Conservation (phyloP, 2,329 filamentous ascomycete genomes). For the Verticillium alfalfae region DNA sequence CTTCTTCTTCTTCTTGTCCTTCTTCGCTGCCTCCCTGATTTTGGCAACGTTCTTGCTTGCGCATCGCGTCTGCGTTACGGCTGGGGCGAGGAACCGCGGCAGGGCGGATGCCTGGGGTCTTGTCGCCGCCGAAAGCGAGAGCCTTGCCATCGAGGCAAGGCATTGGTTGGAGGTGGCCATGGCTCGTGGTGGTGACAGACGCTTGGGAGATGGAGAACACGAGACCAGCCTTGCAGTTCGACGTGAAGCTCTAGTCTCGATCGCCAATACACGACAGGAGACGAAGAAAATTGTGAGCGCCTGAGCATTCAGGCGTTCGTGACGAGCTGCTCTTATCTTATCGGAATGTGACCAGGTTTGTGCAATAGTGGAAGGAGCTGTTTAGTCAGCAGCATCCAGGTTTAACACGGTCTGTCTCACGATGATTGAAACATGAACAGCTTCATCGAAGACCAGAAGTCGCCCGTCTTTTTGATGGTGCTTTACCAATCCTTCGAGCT, state of each 20-base stretch:
- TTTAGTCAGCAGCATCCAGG: no score
- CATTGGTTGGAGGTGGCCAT: constrained; percentile 51
- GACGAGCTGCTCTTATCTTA: constrained; percentile 21
- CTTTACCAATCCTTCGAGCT: no score
- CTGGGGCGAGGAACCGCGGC: constrained; percentile 44
- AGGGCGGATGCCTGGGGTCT: constrained; percentile 38
- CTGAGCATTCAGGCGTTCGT: constrained; percentile 1
- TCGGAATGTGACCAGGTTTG: background rate
- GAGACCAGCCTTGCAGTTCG: background rate
- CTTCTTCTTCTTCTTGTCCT: constrained; percentile 49
- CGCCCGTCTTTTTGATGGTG: no score
- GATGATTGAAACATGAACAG: no score
- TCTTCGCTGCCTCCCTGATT: constrained; percentile 42
- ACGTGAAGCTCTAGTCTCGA: background rate
- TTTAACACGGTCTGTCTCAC: no score
- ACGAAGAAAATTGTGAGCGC: constrained; percentile 6
- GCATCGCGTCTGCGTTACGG: constrained; percentile 37
- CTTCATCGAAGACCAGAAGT: no score
- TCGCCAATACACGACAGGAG: background rate
- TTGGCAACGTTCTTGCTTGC: constrained; percentile 19
- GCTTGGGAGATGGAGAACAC: background rate
- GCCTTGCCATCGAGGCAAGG: constrained; percentile 48
- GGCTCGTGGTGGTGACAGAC: background rate
- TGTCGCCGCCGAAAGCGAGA: constrained; percentile 34
- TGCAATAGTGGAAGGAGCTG: no score